Evolutionary conservation across 805 yeast genomes (phyloP), one percentile per base, ranked within the genome.

Genomic region (Candida hungchunana): DNA sequence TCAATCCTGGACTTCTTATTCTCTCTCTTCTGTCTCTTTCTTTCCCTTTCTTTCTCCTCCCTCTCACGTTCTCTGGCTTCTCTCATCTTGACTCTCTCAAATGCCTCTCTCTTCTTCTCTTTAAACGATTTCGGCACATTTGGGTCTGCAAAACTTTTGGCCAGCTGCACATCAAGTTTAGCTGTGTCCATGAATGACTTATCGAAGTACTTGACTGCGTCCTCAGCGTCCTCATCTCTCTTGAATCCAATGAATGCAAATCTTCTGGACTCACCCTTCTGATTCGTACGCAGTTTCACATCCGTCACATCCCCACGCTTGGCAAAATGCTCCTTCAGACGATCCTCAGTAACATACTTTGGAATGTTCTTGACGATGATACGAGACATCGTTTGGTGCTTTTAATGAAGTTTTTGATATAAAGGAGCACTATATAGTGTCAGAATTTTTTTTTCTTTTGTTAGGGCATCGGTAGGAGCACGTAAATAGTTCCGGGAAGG

Each of bases 211-310:
- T 64, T 68, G 6, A 79, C 90, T 0, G 96, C 96, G 29, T 67
- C 72, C 32, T 70, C 75, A 1, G 98, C 97, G 51, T 84, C 95
- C 10, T 63, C 69, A 14, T 62, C 67, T n/a, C 77, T 67, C 50
- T 77, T 80, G 59, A 74, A 93, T 1, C 98, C 98, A 34, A 93
- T 67, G 51, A 93, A 93, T 6, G 96, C 97, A 67, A 93, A 93
- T 49, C 94, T 70, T 60, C 98, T 76, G 8, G 95, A 83, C 51
- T 81, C 82, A 18, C 98, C 98, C 47, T 75, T 77, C 48, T 82
- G 70, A 46, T 82, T 85, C 50, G 75, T 81, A 73, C 88, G 74
- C 24, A 93, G 67, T 59, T 84, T 87, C 25, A 86, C 89, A 71
- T 93, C 98, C 0, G 97, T 85, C 19, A 89, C 86, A 33, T 70